Evolutionary conservation across 345 rosid genomes (phyloP), one percentile per base, ranked within the genome.

Genomic region (Populus euphratica): DNA sequence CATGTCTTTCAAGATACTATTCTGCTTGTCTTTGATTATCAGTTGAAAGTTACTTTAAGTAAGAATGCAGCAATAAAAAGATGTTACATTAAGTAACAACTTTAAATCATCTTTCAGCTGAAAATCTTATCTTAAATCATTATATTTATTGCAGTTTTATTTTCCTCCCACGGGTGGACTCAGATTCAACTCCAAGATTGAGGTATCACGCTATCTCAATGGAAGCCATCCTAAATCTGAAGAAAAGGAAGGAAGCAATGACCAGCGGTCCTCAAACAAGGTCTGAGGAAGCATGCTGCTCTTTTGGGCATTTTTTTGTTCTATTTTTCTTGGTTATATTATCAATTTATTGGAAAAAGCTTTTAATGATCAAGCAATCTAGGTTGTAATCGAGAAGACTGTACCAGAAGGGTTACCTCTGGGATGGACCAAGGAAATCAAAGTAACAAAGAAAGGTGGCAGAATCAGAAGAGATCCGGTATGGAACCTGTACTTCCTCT

Each of bases 401-500:
- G 86, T 79, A 33, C 88, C 95, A 44, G 88, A 94, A 79, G 98
- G 97, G 47, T 87, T 93, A 74, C 97, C 95, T 61, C 70, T 86
- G 69, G 97, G 97, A 85, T 94, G 98, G 98, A 91, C 81, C 82
- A 91, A 91, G 89, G 93, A 94, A 85, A 72, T 90, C 68, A 89
- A 76, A 77, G 80, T 91, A 59, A 85, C 86, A 41, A 92, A 84
- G 91, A 87, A 68, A 73, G 89, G 82, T 35, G 70, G 84, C 73
- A 87, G 72, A 86, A 75, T 70, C 65, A 83, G 97, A 87, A 90
- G 83, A 86, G 97, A 92, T 74, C 77, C 92, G 87, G 98, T 92
- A 89, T 65, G 84, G 39, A 75, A 80, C 76, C 68, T 72, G 63
- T 50, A 56, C 83, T 73, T 64, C 75, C 68, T 56, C 33, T 35